Evolutionary conservation across 345 rosid genomes (phyloP).

Genomic region (Barbarea vulgaris): DNA sequence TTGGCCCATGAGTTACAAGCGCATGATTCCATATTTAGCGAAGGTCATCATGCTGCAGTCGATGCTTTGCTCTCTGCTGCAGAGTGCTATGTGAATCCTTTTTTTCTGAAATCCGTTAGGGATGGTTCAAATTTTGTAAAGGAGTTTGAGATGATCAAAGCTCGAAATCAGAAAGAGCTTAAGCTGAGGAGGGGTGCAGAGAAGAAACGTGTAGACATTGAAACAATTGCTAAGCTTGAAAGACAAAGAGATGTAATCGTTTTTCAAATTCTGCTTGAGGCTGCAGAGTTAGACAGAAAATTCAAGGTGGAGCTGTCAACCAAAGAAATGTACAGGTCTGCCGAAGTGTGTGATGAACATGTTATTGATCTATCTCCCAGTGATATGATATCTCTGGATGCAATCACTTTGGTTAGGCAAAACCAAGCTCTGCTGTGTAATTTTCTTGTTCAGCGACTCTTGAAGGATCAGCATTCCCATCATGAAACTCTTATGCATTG

Average conservation of each 20-base stretch:
- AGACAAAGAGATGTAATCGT: slow-evolving; percentile 70
- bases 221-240: slow-evolving; percentile 59
- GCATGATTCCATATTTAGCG: slow-evolving; percentile 53
- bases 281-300: slow-evolving; percentile 69
- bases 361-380: slow-evolving; percentile 53
- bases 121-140: slow-evolving; percentile 43
- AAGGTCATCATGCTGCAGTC: slow-evolving; percentile 79
- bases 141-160: slow-evolving; percentile 38
- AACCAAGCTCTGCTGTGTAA: slow-evolving; percentile 65
- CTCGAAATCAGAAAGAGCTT: slow-evolving; percentile 5
- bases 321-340: slow-evolving; percentile 36
- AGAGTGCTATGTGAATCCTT: slow-evolving; percentile 85
- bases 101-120: slow-evolving; percentile 58
- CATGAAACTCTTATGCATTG: slow-evolving; percentile 78
- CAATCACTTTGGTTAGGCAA: slow-evolving; percentile 77
- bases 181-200: slow-evolving; percentile 32
- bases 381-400: slow-evolving; percentile 63
- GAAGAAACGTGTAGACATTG: slow-evolving; percentile 42
- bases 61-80: slow-evolving; percentile 90
- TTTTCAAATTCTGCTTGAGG: slow-evolving; percentile 68
- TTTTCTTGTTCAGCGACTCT: slow-evolving; percentile 62
- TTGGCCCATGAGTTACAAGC: slow-evolving; percentile 72
- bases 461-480: slow-evolving; percentile 62
- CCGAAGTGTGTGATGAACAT: slow-evolving; percentile 52
- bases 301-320: slow-evolving; percentile 45